Evolutionary conservation across 768 basidiomycete genomes (phyloP).

Genomic region (Rhodotorula paludigena): DNA sequence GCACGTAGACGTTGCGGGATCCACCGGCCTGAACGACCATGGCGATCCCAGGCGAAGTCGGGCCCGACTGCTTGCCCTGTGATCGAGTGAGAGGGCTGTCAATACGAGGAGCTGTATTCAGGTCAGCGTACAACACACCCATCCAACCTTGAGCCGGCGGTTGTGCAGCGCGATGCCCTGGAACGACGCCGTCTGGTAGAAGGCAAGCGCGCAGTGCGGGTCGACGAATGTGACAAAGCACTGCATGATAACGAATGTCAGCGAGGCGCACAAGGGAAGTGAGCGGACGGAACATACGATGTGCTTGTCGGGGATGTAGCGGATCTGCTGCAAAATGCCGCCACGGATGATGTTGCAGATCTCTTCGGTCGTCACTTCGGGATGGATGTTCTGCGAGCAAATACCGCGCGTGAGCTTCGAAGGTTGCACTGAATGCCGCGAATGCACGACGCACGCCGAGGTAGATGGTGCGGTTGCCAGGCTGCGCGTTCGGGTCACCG

Average conservation of each 20-base stretch:
- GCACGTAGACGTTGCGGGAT: slow-evolving; percentile 81
- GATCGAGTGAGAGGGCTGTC: background rate
- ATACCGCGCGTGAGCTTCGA: background rate
- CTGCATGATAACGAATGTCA: background rate
- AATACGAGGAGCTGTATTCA: background rate
- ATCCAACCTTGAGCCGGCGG: slow-evolving; percentile 90
- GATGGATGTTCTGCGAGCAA: slow-evolving; percentile 66
- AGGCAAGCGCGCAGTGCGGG: slow-evolving; percentile 83
- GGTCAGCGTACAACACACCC: slow-evolving; percentile 50
- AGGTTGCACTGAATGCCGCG: too few species aligned
- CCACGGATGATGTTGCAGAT: slow-evolving; percentile 93
- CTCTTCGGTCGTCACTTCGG: slow-evolving; percentile 90
- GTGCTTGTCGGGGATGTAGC: slow-evolving; percentile 95
- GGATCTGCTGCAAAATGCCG: slow-evolving; percentile 90
- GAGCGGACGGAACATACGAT: slow-evolving; percentile 53
- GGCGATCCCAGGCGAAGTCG: slow-evolving; percentile 73
- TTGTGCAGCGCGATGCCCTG: slow-evolving; percentile 88
- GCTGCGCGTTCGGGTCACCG: slow-evolving; percentile 50
- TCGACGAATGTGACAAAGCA: slow-evolving; percentile 77
- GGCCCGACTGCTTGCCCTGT: slow-evolving; percentile 80
- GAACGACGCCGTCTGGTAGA: slow-evolving; percentile 85
- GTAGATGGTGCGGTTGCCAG: slow-evolving; percentile 87
- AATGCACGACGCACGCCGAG: slow-evolving; percentile 54
- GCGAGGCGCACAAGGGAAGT: slow-evolving; percentile 48
- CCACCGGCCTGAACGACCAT: slow-evolving; percentile 88